phyloP scores from a whole-genome alignment of 108 stramenopile genomes.

The Cylindrotheca fusiformis region DNA sequence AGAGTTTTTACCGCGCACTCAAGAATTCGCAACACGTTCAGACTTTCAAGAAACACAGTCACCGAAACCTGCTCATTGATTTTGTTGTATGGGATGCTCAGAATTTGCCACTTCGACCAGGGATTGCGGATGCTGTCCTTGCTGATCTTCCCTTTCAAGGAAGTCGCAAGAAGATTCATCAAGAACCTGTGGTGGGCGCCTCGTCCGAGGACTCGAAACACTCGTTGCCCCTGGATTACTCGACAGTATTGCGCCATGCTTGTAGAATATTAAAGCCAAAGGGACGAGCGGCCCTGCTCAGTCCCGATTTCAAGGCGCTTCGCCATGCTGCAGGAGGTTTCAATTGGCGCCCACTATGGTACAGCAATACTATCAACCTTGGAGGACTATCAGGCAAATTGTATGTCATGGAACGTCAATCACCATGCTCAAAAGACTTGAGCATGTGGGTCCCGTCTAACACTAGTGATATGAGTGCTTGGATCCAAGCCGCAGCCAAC shows the following conservation, averaged over 20 bases:
- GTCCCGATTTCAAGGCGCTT: slow-evolving; percentile 32
- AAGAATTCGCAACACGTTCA: slow-evolving; percentile 13
- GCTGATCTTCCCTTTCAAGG: slow-evolving; percentile 47
- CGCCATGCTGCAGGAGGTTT: slow-evolving; percentile 9
- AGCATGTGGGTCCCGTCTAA: slow-evolving; percentile 20
- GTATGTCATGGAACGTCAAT: slow-evolving; percentile 17
- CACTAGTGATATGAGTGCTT: slow-evolving; percentile 4
- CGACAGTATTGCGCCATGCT: slow-evolving; percentile 25
- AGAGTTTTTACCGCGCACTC: slow-evolving; percentile 3
- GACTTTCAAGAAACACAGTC: background rate
- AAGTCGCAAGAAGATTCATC: slow-evolving; percentile 36
- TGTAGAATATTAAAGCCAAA: slow-evolving; percentile 13
- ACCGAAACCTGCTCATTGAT: slow-evolving; percentile 20
- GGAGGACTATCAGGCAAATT: slow-evolving; percentile 38
- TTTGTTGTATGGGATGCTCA: slow-evolving; percentile 52
- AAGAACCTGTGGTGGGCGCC: slow-evolving; percentile 16
- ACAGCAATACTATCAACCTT: slow-evolving; percentile 23
- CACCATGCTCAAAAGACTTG: slow-evolving; percentile 29
- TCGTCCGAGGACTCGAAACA: background rate
- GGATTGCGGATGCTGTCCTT: slow-evolving; percentile 34
- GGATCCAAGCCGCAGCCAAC: slow-evolving; percentile 1
- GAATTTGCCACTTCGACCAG: slow-evolving; percentile 33
- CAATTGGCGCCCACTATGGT: slow-evolving; percentile 4
- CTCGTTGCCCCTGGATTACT: slow-evolving; percentile 16
- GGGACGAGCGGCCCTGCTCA: slow-evolving; percentile 35